Conservation (phyloP, 2,329 filamentous ascomycete genomes). For the Penicillium sp. region DNA sequence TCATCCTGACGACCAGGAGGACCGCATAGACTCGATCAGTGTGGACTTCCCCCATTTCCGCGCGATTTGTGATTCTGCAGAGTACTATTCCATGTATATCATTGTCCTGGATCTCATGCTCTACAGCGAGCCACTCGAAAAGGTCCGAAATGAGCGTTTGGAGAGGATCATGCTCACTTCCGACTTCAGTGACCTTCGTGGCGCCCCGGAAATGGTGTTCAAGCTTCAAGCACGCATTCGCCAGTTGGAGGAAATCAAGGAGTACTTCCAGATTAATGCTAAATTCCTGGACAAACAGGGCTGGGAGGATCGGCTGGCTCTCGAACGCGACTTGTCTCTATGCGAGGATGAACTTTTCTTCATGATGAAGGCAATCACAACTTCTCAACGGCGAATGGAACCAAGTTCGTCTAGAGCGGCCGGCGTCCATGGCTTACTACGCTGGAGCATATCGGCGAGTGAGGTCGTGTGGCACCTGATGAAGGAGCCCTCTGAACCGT, state of each 20-base stretch:
- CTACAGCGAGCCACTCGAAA: conserved; percentile 94
- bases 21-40: conserved; percentile 91
- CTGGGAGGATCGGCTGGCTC: conserved; percentile 83
- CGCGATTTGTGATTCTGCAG: conserved; percentile 92
- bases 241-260: conserved; percentile 93
- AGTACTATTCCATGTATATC: conserved; percentile 98
- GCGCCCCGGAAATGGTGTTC: conserved; percentile 88
- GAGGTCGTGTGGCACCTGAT: conserved; percentile 98
- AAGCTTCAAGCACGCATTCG: conserved; percentile 88
- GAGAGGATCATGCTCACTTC: conserved; percentile 99
- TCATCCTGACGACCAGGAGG: conserved; percentile 56
- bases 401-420: conserved; percentile 65
- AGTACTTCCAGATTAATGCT: conserved; percentile 89
- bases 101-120: conserved; percentile 94
- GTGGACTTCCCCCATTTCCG: conserved; percentile 93
- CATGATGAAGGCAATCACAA: conserved; percentile 99
- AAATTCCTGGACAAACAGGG: conserved; percentile 81
- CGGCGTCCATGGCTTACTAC: conserved; percentile 76
- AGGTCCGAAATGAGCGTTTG: conserved; percentile 89
- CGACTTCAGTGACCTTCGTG: conserved; percentile 94
- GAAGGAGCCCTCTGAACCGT: conserved; percentile 76
- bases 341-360: conserved; percentile 99
- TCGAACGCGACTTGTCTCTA: conserved; percentile 82
- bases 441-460: conserved; percentile 89
- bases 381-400: conserved; percentile 80